These are phyloP conservation scores for Ascochyta koolunga DNA, from an alignment of 2,329 filamentous ascomycete genomes.

Conservation along the genomic window DNA sequence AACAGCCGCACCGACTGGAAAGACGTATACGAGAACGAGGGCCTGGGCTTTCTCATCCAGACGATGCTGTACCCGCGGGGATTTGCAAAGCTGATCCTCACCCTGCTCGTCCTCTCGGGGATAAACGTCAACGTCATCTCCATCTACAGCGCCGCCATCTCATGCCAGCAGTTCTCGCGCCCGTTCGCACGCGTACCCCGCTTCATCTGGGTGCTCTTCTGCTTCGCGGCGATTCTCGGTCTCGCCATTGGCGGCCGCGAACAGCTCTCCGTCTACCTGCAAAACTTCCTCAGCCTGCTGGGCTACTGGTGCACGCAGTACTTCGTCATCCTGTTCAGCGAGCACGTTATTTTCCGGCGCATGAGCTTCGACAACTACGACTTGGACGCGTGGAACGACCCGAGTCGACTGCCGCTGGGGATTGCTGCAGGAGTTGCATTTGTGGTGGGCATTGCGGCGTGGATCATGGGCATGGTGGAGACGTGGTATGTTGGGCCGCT, in stretches of 20 bases:
- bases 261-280: conserved; percentile 50
- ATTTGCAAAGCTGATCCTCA: conserved; percentile 57
- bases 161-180: conserved; percentile 55
- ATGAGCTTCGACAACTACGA: conserved; percentile 59
- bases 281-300: conserved; percentile 54
- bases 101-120: conserved; percentile 52
- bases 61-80: conserved; percentile 54
- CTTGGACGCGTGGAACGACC: conserved; percentile 55
- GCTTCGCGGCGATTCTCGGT: conserved; percentile 52
- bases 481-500: conserved; percentile 59
- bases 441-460: conserved; percentile 49
- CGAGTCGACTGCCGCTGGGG: conserved; percentile 50
- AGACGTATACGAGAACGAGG: conserved; percentile 50
- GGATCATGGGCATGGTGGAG: conserved; percentile 65
- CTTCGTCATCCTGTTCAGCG: conserved; percentile 54
- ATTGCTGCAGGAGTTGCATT: conserved; percentile 50
- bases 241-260: conserved; percentile 53
- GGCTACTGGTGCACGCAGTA: conserved; percentile 57
- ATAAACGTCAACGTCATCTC: conserved; percentile 56
- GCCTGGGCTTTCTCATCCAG: conserved; percentile 56
- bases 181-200: conserved; percentile 59
- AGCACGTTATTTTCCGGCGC: conserved; percentile 54
- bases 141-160: conserved; percentile 58
- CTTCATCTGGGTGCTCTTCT: conserved; percentile 54
- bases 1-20: conserved; percentile 46